Conservation (phyloP, 257 asterid species). For the Coffea eugenioides region DNA sequence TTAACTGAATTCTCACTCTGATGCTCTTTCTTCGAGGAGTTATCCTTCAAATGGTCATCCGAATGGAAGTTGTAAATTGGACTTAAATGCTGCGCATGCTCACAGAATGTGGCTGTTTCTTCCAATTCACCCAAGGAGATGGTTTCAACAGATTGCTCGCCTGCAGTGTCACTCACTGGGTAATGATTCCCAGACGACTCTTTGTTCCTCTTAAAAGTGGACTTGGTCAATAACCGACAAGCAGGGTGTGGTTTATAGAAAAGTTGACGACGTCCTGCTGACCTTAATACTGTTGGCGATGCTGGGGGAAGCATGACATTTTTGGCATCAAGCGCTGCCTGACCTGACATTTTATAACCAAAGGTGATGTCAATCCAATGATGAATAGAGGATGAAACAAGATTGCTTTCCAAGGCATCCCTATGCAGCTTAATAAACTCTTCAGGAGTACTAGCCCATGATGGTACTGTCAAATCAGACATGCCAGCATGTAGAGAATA, state of each 20-base stretch:
- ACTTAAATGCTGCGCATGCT: slow-evolving; percentile 61
- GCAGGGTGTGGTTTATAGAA: slow-evolving; percentile 86
- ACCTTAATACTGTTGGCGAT: slow-evolving; percentile 49
- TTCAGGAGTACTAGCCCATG: slow-evolving; percentile 85
- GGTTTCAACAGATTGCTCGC: slow-evolving; percentile 31
- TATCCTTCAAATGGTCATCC: slow-evolving; percentile 33
- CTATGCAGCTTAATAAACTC: slow-evolving; percentile 87
- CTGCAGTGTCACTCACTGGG: slow-evolving; percentile 25
- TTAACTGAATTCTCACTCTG: slow-evolving; percentile 29
- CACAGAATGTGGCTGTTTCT: slow-evolving; percentile 74
- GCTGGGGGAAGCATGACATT: slow-evolving; percentile 88
- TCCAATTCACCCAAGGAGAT: slow-evolving; percentile 54
- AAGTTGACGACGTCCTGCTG: slow-evolving; percentile 90
- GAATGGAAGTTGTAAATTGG: slow-evolving; percentile 50
- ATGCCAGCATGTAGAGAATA: slow-evolving; percentile 82
- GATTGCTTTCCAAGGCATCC: slow-evolving; percentile 71
- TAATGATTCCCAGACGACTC: slow-evolving; percentile 17
- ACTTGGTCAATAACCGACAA: slow-evolving; percentile 40
- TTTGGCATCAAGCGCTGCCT: slow-evolving; percentile 85
- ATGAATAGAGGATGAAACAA: slow-evolving; percentile 72
- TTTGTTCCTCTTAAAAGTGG: slow-evolving; percentile 23
- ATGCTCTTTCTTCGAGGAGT: slow-evolving; percentile 34
- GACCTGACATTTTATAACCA: slow-evolving; percentile 93
- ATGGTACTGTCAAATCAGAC: slow-evolving; percentile 92
- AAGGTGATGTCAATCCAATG: slow-evolving; percentile 95